Conservation (phyloP, 1,284 basidiomycete species). For the Gymnopus androsaceus region DNA sequence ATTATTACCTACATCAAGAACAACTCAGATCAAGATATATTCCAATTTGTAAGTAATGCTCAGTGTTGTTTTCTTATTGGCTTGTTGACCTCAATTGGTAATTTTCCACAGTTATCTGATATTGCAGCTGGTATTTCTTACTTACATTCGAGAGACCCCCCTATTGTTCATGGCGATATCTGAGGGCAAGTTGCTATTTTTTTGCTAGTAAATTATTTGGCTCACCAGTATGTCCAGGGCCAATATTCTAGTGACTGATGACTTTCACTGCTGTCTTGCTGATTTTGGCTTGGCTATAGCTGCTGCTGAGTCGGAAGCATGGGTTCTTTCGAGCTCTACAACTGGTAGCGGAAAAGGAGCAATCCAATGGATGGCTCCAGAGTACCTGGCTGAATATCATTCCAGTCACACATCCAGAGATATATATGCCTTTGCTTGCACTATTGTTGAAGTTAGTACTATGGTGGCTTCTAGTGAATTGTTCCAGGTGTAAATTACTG, state of each 20-base stretch:
- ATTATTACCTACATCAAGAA: conserved; percentile 6
- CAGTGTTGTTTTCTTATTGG: neutral
- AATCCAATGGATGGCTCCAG: conserved; percentile 9
- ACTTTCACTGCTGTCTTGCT: conserved; percentile 13
- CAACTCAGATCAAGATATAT: conserved; percentile 5
- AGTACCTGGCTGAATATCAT: neutral
- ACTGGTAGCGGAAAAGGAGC: neutral
- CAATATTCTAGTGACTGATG: conserved; percentile 14
- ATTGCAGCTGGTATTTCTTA: conserved; percentile 9
- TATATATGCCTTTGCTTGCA: conserved; percentile 15
- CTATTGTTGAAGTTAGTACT: conserved; percentile 2
- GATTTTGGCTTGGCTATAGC: conserved; percentile 15
- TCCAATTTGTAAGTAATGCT: neutral
- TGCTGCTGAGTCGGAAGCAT: conserved; percentile 3
- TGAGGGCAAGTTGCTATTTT: neutral
- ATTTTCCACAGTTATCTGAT: neutral
- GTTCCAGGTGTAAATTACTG: too few species aligned
- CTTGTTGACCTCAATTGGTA: neutral
- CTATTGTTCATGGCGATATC: conserved; percentile 16
- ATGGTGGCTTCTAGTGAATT: too few species aligned
- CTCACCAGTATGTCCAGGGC: neutral
- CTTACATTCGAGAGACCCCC: conserved; percentile 12
- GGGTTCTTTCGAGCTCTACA: conserved; percentile 5
- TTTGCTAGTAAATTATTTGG: neutral
- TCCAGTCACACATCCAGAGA: neutral